Base-by-base conservation (phyloP, 352 stramenopile species). In the Phytophthora sansomeana region DNA sequence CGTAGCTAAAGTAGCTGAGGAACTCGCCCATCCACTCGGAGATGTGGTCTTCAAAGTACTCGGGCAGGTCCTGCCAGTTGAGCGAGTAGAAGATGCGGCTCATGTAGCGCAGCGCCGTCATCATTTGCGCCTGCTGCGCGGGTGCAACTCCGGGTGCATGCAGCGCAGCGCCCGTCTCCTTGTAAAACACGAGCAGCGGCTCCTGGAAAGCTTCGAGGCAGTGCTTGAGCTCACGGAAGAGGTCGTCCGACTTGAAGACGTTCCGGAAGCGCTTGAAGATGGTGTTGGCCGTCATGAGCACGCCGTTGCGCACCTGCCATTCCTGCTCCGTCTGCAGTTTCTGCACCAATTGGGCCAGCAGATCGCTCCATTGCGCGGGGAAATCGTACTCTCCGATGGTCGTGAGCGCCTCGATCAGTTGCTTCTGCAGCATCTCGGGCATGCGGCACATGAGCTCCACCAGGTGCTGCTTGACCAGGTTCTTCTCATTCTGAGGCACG, bases 41-140 rank as follows among this genome's bases (percentile, higher is more conserved):
- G 62, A 99, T 98, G 76, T 99, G 90, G 83, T 99, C 97, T 78
- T 99, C 97, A 75, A 99, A 99, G 69, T 94, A 99, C 72, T 99
- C 98, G 0, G 98, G 98, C 21, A 99, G 75, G 78, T 99, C 98
- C 64, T 97, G 89, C 92, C 96, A 99, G 75, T 99, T 99, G 14
- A 99, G 85, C 48, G 94, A 99, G 80, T 97, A 99, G 74, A 98
- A 99, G 41, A 99, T 99, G 19, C 98, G 92, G 69, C 80, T 96
- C 72, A 98, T 97, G 44, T 95, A 93, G 4, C 97, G 83, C 67
- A 99, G 67, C 17, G 85, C 78, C 17, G 77, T 69, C 33, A 97
- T 67, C 56, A 97, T 90, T 35, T 92, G 81, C 19, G 70, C 58
- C 43, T 94, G 87, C 46, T 93, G 72, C 29, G 80, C 62, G 24